Base-by-base conservation (phyloP, 83 land plant species). In the Picea mariana region DNA sequence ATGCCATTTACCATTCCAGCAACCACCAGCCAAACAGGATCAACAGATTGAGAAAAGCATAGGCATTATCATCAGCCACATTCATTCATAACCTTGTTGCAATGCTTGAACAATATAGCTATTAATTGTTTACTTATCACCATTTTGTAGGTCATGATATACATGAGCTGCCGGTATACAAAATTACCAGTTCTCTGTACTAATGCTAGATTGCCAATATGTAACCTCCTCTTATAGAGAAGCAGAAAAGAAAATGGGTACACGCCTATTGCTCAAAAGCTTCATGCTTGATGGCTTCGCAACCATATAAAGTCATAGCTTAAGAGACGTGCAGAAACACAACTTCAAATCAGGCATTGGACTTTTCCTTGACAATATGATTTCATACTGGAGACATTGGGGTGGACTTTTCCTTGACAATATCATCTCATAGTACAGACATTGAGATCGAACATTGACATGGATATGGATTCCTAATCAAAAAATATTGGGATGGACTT, bases 131-230 rank as follows among this genome's bases (percentile, higher is more conserved):
- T 44, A 73, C 42, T 73, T 23, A 42, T 9, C 31, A 69, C 44
- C 58, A 52, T 52, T 52, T 52, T 52, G 12, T 11, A 52, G 13
- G 58, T 52, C 55, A 73, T 38, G 47, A 11, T 72, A 1, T 73
- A 73, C 47, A 73, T 44, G 47, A 40, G 77, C 58, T 73, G 77
- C 77, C 8, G 58, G 24, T 73, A 73, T 73, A 73, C 75, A 40
- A 73, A 73, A 73, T 73, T 38, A 73, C 58, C 55, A 42, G 77
- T n/a, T 44, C 24, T 58, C 23, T 73, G 58, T 21, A 69, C 47
- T 42, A 73, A 20, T 21, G n/a, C 24, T n/a, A 20, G 49, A 73
- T 73, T 38, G 58, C 55, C 58, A n/a, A 34, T 44, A 73, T 16
- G 9, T 44, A 44, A 44, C 26, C 77, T 73, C 58, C 42, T 44